Evolutionary conservation across 2,329 filamentous ascomycete genomes (phyloP).

Genomic region (Tolypocladium guangdongense): DNA sequence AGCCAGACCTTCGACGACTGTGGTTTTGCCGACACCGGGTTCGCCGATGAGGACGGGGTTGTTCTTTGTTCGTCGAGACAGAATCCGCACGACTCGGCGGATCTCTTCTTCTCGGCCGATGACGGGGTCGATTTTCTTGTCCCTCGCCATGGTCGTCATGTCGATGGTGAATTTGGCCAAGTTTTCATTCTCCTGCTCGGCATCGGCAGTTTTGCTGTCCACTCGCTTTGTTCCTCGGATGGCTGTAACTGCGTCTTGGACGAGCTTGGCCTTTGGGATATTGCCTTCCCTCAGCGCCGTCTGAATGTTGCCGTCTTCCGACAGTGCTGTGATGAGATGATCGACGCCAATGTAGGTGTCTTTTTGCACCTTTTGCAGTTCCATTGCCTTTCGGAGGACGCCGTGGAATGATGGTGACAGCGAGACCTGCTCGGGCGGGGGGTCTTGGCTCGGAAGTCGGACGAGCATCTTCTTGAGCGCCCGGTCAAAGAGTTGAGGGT

Average conservation of each 20-base stretch:
- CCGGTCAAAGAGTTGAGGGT: conserved; percentile 79
- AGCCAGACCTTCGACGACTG: conserved; percentile 90
- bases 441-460: conserved; percentile 85
- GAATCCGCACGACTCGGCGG: conserved; percentile 77
- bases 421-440: conserved; percentile 79
- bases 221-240: conserved; percentile 90
- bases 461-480: conserved; percentile 86
- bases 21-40: conserved; percentile 96
- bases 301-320: conserved; percentile 69
- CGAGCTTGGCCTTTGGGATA: conserved; percentile 79
- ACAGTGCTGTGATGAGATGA: conserved; percentile 78
- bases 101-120: conserved; percentile 97
- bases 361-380: conserved; percentile 94
- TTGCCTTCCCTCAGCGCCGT: conserved; percentile 72
- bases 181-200: conserved; percentile 87
- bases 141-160: conserved; percentile 91
- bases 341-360: conserved; percentile 92
- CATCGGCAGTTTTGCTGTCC: conserved; percentile 91
- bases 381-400: conserved; percentile 72
- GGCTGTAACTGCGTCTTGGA: conserved; percentile 81
- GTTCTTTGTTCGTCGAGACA: conserved; percentile 93
- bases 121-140: conserved; percentile 96
- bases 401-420: conserved; percentile 74
- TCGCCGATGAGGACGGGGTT: conserved; percentile 97
- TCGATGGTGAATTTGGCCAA: conserved; percentile 97